Evolutionary conservation across 148 eudicot genomes (phyloP), one percentile per base, ranked within the genome.

Genomic region (Spergularia bocconei): DNA sequence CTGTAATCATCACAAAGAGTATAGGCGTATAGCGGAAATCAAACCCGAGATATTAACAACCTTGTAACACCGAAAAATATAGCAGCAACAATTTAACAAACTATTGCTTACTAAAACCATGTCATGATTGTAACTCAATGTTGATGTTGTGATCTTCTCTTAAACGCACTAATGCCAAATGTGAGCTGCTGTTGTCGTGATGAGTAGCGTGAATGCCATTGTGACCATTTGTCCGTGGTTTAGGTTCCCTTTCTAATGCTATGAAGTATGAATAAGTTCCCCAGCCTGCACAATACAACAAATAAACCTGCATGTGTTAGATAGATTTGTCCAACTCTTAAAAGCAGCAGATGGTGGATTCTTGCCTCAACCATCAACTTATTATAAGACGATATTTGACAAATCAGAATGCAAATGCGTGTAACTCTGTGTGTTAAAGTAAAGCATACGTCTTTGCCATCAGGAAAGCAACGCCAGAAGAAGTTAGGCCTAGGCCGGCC

Each of bases 391-490:
- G 13, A 12, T 11, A 25, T 44, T 44, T 6, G 5, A 44, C 10
- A 44, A 23, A 25, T 48, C 1, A 25, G 36, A 57, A 36, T 1
- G 44, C 70, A 74, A 17, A 4, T 41, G 11, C 0, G 16, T 41
- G 16, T 10, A n/a, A n/a, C n/a, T n/a, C n/a, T n/a, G n/a, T n/a
- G n/a, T n/a, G 53, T 29, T 29, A n/a, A 1, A 0, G 11, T 57
- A 33, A 56, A 73, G 16, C 86, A 69, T 78, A 93, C 95, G 73
- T 72, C 91, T 53, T 62, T 75, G 20, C 98, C 98, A 79, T 91
- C 88, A 57, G 98, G 98, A 72, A 93, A 93, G 85, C 98, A 93
- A 48, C 98, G 93, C 98, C 98, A 93, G 54, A 88, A 93, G 89
- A 93, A 93, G 79, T 93, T 85, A 7, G 98, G 98, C 15, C 97